Conservation (phyloP, 495 filamentous ascomycete species). For the Xylaria palmicola region DNA sequence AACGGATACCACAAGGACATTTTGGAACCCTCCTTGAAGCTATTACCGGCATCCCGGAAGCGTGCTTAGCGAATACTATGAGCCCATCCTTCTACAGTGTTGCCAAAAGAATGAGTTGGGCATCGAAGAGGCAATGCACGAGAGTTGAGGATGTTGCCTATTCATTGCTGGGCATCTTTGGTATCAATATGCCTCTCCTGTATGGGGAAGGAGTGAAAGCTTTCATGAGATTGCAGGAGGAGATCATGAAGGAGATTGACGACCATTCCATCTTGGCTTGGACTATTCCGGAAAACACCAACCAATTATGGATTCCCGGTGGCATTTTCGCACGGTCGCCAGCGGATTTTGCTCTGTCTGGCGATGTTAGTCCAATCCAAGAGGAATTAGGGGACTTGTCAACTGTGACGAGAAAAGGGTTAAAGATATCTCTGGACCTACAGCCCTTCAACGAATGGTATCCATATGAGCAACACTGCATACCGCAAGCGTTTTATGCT, state of each 20-base stretch:
- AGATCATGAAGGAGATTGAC: constrained; percentile 26
- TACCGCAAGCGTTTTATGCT: too few relatives aligned
- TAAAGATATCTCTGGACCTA: too few relatives aligned
- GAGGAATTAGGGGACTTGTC: too few relatives aligned
- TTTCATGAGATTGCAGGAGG: constrained; percentile 36
- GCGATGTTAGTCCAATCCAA: background rate
- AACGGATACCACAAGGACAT: too few relatives aligned
- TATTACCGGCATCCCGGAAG: background rate
- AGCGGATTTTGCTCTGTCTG: background rate
- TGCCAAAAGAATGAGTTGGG: constrained; percentile 44
- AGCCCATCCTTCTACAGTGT: constrained; percentile 11
- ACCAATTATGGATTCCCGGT: background rate
- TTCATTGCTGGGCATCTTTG: constrained; percentile 44
- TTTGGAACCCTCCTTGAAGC: background rate
- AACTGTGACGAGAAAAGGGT: too few relatives aligned
- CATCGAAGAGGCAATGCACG: constrained; percentile 30
- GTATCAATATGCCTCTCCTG: constrained; percentile 44
- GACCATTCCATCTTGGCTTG: constrained; percentile 29
- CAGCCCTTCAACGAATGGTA: too few relatives aligned
- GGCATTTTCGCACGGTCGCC: background rate
- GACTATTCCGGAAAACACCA: background rate
- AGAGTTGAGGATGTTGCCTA: constrained; percentile 44
- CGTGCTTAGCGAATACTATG: background rate
- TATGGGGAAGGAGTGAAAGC: constrained; percentile 43
- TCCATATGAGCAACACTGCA: too few relatives aligned